Percentiles rank a stretch among this genome's conserved stretches.
Evolutionary conservation across 805 yeast species (phyloP).

Genomic region (Danielia reshetovae): DNA sequence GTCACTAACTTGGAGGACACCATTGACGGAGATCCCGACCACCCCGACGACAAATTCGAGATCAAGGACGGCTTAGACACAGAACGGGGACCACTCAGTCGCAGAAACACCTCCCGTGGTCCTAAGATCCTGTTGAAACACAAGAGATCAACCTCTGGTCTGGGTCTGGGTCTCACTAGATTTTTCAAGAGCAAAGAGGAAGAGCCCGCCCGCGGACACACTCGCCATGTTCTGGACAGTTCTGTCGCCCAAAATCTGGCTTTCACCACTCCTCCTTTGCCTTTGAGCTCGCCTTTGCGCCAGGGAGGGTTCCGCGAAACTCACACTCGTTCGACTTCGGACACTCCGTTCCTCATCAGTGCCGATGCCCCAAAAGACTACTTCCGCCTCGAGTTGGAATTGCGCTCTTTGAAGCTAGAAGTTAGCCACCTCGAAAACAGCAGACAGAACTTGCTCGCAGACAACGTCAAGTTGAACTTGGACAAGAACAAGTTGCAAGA

Average conservation of each 20-base stretch:
- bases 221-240: conserved; percentile 39
- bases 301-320: conserved; percentile 13
- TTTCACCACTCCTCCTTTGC: conserved; percentile 45
- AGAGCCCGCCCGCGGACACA: conserved; percentile 29
- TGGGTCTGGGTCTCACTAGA: conserved; percentile 17
- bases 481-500: conserved; percentile 30
- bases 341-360: conserved; percentile 28
- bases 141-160: conserved; percentile 37
- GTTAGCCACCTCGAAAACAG: conserved; percentile 31
- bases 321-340: conserved; percentile 44
- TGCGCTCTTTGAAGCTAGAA: conserved; percentile 36
- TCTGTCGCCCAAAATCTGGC: conserved; percentile 31
- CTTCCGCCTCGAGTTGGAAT: conserved; percentile 31
- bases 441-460: conserved; percentile 21
- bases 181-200: conserved; percentile 30
- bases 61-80: conserved; percentile 3
- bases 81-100: conserved; percentile 14
- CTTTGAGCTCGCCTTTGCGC: conserved; percentile 24
- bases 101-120: conserved; percentile 29
- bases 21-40: no score
- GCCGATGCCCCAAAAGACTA: conserved; percentile 10
- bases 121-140: conserved; percentile 34
- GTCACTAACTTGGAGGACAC: conserved; percentile 34
- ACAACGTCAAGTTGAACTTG: conserved; percentile 22
- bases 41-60: no score